These are phyloP conservation scores for Geotrichum candidum DNA, from an alignment of 1,139 yeast genomes.

Conservation along the genomic window DNA sequence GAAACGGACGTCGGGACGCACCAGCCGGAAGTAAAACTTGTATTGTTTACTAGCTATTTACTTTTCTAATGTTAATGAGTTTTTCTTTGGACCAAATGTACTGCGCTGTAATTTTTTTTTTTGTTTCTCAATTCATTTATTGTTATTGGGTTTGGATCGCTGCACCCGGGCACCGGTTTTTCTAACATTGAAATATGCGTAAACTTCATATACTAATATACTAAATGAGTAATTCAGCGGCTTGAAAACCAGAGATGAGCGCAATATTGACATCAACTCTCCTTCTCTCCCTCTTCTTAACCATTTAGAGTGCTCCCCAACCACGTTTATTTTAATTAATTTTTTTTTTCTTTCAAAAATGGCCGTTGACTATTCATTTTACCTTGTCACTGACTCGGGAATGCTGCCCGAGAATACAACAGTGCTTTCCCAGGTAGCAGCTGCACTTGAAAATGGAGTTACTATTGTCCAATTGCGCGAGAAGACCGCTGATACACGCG, in stretches of 20 bases:
- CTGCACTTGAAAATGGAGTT: conserved; percentile 64
- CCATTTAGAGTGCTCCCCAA: too few species aligned
- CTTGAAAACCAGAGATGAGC: not conserved
- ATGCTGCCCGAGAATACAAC: conserved; percentile 63
- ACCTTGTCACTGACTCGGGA: conserved; percentile 76
- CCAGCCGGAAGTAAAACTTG: not conserved
- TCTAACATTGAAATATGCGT: not conserved
- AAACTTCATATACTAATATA: too few species aligned
- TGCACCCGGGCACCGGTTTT: not conserved
- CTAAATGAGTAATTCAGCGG: not conserved
- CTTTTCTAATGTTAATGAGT: not conserved
- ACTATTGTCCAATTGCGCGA: conserved; percentile 83
- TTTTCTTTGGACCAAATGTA: not conserved
- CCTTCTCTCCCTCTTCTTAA: too few species aligned
- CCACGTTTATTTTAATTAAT: too few species aligned
- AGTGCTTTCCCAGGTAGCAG: conserved; percentile 46
- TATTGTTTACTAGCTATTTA: not conserved
- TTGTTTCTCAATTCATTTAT: not conserved
- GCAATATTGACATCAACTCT: too few species aligned
- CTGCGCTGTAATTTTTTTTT: not conserved
- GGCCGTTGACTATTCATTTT: conserved; percentile 54
- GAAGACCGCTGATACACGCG: conserved; percentile 62
- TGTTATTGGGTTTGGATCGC: not conserved
- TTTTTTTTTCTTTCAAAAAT: not conserved
- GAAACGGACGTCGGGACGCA: not conserved